These are phyloP conservation scores for Asclepias syriaca DNA, from an alignment of 257 asterid species.

Conservation along the genomic window DNA sequence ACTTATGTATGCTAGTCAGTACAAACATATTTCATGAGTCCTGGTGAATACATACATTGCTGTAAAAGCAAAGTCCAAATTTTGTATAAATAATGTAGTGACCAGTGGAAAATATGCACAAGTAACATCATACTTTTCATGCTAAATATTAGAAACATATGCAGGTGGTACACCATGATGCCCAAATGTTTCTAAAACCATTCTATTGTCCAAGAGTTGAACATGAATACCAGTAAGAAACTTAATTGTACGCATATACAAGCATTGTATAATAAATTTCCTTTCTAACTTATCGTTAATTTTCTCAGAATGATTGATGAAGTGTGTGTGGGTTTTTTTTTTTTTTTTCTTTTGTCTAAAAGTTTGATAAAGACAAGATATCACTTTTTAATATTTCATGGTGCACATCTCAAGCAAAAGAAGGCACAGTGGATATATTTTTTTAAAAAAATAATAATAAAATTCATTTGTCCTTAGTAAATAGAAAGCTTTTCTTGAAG, in stretches of 20 bases:
- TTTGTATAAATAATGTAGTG: neutral
- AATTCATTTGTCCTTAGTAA: neutral
- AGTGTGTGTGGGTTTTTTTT: too few species aligned
- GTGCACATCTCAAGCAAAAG: neutral
- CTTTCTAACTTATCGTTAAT: neutral
- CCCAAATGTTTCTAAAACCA: neutral
- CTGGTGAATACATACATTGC: neutral
- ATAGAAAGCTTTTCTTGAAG: neutral
- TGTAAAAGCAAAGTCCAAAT: neutral
- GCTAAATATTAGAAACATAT: neutral
- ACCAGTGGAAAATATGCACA: neutral
- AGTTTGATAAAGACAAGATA: neutral
- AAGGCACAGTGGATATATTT: neutral
- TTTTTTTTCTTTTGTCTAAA: neutral
- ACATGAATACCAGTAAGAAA: neutral
- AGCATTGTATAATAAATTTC: neutral
- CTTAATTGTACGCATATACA: neutral
- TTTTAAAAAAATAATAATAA: too few species aligned
- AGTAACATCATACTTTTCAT: neutral
- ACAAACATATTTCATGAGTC: neutral
- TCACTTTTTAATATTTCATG: neutral
- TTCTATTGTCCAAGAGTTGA: neutral
- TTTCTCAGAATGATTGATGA: neutral
- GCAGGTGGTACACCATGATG: neutral
- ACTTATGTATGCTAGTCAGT: neutral